Base-by-base conservation (phyloP, 2,329 filamentous ascomycete genomes). In the Sordariomycetes sp. region DNA sequence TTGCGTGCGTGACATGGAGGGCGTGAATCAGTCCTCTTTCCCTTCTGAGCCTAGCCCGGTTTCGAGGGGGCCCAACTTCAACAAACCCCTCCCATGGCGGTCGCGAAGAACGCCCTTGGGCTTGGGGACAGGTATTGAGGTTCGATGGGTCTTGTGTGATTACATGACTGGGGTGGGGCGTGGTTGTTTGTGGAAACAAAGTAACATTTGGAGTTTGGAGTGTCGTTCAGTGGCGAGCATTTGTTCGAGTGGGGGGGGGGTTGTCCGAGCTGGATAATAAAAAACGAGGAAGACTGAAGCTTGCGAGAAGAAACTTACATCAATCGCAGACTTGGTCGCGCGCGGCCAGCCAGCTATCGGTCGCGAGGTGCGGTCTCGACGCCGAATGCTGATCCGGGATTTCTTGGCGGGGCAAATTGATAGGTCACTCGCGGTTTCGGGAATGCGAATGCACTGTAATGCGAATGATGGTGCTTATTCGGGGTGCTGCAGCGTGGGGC, bases 401-500 rank as follows among this genome's bases (percentile, higher is more conserved):
- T 55, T 48, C 55, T 53, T 57, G 55, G 55, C 55, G 40, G 34
- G 12, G 50, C 14, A n/a, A 32, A 52, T 14, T 57, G 55, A 57
- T 53, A 57, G 46, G 55, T 32, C 37, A 46, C n/a, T 34, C 37
- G 48, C n/a, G 22, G n/a, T 25, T 40, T 53, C 55, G 55, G 55
- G 18, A 57, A 57, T 50, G 55, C 28, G 28, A 32, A 32, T 32
- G 28, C 28, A 32, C 43, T 43, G 46, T 46, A 50, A 52, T 51
- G 46, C 35, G 55, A 53, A 57, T 18, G 35, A 55, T 55, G 46
- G 22, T 57, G 55, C 55, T 57, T 57, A 34, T 53, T 57, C 24
- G 48, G 55, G 55, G 48, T 40, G 32, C 32, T 46, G 25, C 53
- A 55, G 32, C 7, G 3, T 18, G 32, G 20, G 14, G 53, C 34